Evolutionary conservation across 225 moss, liverwort and hornwort genomes (phyloP), one percentile per base, ranked within the genome.

Genomic region (Lunularia cruciata): DNA sequence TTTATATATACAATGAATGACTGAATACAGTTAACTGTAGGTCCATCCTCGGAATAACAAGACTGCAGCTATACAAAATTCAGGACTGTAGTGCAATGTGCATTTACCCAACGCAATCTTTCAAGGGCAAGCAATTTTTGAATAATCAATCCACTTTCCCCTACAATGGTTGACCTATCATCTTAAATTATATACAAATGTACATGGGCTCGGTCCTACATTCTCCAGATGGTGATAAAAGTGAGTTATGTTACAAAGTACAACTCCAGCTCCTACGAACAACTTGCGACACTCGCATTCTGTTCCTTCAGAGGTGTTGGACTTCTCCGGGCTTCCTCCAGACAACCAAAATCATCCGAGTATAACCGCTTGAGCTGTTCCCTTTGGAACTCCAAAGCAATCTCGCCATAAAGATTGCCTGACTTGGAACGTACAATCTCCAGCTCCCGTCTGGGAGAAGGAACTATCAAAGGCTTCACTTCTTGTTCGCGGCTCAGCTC

Each of bases 351-450:
- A 28, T 87, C 83, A 26, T 88, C 85, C 22, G 69, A 68, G 52
- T 92, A 96, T 33, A 92, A 71, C 16, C 96, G 87, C 83, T 86
- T 98, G 23, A 98, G 87, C 79, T 98, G 96, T 82, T 98, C 92
- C 28, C 96, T 78, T 45, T 98, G 92, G 62, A 98, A 98, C 84
- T 92, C 92, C 69, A 98, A 69, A 14, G 90, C 90, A 39, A 91
- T 98, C 79, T 89, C 83, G 0, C 87, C 92, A 76, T 86, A 87
- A 20, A 83, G 79, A 30, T 81, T 78, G 56, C 78, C 86, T 19
- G 60, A 42, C 47, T 58, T 62, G 47, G 62, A 75, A 76, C 28
- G 74, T 37, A 64, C 77, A 12, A 78, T 36, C 37, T 69, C 70
- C 70, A 42, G 63, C 47, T 56, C 40, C 32, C 80, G 60, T 32